Evolutionary conservation across 164 flowering plant genomes (phyloP).

Genomic region (Saururus chinensis): DNA sequence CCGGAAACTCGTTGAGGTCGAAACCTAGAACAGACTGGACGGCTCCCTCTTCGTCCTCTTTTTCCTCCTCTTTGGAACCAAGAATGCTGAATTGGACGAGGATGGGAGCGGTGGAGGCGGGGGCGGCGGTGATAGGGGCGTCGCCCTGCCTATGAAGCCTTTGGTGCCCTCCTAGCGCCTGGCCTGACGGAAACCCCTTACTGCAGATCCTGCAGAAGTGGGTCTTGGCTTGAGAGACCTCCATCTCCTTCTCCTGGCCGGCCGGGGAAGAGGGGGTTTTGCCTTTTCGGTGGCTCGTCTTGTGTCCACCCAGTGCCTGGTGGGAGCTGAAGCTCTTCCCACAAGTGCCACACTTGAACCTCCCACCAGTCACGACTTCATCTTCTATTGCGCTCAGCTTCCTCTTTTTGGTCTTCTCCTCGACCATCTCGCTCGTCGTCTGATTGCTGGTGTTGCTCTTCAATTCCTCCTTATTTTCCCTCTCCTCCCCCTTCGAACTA

Average conservation of each 20-base stretch:
- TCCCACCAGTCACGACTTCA: background rate
- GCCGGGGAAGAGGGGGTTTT: conserved; percentile 1
- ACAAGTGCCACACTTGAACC: conserved; percentile 31
- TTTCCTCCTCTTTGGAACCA: background rate
- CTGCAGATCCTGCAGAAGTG: conserved; percentile 26
- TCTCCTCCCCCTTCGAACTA: too few species aligned
- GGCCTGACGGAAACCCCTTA: conserved; percentile 27
- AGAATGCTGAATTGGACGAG: background rate
- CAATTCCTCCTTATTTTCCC: conserved; percentile 1
- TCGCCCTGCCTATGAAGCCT: conserved; percentile 18
- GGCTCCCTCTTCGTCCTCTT: conserved; percentile 11
- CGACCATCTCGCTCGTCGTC: too few species aligned
- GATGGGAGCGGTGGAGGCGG: too few species aligned
- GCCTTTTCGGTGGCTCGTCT: conserved; percentile 42
- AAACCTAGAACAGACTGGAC: conserved; percentile 12
- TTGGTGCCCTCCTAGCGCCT: conserved; percentile 36
- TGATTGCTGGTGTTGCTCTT: too few species aligned
- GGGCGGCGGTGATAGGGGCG: conserved; percentile 8
- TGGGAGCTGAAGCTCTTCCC: conserved; percentile 30
- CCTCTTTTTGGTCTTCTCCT: conserved; percentile 8
- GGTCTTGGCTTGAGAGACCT: background rate
- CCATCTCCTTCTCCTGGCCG: background rate
- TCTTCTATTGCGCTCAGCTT: conserved; percentile 18
- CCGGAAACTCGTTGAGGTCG: conserved; percentile 49
- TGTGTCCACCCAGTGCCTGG: conserved; percentile 77